phyloP scores from a whole-genome alignment of 2,329 filamentous ascomycete species.

The Claviceps capensis region DNA sequence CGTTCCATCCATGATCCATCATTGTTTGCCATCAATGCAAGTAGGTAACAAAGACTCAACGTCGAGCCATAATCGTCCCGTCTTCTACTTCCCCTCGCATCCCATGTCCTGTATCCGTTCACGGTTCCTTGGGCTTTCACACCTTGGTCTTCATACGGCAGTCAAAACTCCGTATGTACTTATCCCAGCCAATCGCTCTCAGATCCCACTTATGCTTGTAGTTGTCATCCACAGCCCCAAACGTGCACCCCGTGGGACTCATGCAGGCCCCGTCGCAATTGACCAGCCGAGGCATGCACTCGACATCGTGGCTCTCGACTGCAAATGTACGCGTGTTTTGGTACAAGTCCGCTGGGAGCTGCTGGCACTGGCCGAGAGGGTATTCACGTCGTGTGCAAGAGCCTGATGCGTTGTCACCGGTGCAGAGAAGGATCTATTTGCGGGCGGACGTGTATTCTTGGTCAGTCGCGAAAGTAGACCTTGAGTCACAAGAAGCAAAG shows the following conservation, averaged over 20 bases:
- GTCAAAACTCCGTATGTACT: conserved; percentile 21
- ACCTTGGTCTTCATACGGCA: conserved; percentile 10
- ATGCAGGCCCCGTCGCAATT: conserved; percentile 31
- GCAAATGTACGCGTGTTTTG: conserved; percentile 35
- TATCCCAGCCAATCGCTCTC: conserved; percentile 30
- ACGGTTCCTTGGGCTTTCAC: background rate
- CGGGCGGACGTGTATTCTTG: too few relatives aligned
- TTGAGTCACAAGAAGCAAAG: too few relatives aligned
- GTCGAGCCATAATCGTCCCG: conserved; percentile 1
- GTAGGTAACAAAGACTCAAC: background rate
- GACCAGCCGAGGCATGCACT: conserved; percentile 30
- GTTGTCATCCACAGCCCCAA: conserved; percentile 31
- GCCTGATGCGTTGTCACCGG: conserved; percentile 34
- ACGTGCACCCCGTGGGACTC: conserved; percentile 38
- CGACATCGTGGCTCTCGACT: conserved; percentile 34
- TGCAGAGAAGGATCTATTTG: conserved; percentile 34
- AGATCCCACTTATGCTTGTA: conserved; percentile 35
- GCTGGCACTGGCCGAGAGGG: conserved; percentile 29
- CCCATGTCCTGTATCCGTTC: background rate
- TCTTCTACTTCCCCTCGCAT: background rate
- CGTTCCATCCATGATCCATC: background rate
- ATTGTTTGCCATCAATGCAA: too few relatives aligned
- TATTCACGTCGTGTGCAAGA: conserved; percentile 30
- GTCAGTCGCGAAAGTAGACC: background rate
- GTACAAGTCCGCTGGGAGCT: conserved; percentile 27